Evolutionary conservation across 495 filamentous ascomycete genomes (phyloP), one percentile per base, ranked within the genome.

Genomic region (Xylaria castorea): DNA sequence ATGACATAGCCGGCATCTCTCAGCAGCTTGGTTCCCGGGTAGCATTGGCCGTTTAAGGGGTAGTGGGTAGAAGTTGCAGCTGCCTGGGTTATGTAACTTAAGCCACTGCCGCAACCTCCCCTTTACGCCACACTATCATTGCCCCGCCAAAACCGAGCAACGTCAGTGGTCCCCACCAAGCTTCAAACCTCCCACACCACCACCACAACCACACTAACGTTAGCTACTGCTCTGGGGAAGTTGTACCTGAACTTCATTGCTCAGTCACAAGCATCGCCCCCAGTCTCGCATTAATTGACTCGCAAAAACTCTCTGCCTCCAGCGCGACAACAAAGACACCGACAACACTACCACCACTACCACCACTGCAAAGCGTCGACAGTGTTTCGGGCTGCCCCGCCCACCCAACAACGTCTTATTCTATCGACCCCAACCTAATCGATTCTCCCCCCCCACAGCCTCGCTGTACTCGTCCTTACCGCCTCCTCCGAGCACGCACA

Each of bases 401-500:
- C 64, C 36, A 60, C 34, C 11, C 22, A 44, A 5, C 66, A 42
- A 16, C 67, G 42, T 25, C 22, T 32, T 48, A 58, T 27, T 46
- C 20, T 32, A 14, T 50, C 46, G 65, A 66, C 68, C n/a, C 38
- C 55, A 46, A 64, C 53, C 57, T 68, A 34, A 68, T 34, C 55
- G 30, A 36, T 46, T 42, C 38, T 12, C 32, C 18, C 16, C 14
- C 70, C 16, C 32, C 36, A n/a, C 58, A 50, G 34, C 70, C 50
- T 57, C 27, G 51, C 34, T 40, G 66, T 27, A 40, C 11, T 44
- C 66, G 38, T 40, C 50, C 8, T 40, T 38, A 68, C 48, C 22
- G 68, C 62, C 70, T 72, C 63, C 70, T 60, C 48, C 75, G 27
- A 66, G 53, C 42, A 67, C 75, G 42, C 61, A 36, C 61, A 46